Evolutionary conservation across 2,329 filamentous ascomycete genomes (phyloP).

Genomic region (Aspergillaceae sp.): DNA sequence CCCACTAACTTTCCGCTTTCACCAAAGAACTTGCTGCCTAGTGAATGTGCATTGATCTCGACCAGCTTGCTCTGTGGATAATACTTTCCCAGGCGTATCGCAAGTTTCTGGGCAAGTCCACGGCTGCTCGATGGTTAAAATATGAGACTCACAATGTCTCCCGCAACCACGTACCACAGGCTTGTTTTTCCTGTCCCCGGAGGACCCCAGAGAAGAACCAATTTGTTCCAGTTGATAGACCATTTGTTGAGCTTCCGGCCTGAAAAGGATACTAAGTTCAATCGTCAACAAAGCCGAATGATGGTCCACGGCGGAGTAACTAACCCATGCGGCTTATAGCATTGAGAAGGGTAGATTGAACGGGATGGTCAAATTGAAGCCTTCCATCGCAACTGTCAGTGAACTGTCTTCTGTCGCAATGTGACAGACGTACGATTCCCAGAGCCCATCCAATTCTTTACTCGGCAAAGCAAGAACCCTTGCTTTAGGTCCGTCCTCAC

Average conservation of each 20-base stretch:
- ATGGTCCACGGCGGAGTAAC: background rate
- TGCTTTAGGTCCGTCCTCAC: constrained; percentile 23
- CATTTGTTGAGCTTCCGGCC: constrained; percentile 27
- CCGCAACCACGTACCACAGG: constrained; percentile 9
- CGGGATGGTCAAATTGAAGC: constrained; percentile 36
- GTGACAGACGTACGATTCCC: constrained; percentile 31
- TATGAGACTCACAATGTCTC: no score
- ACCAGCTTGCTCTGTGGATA: constrained; percentile 36
- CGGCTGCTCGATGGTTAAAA: constrained; percentile 17
- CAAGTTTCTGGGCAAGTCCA: constrained; percentile 42
- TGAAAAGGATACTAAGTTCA: constrained; percentile 19
- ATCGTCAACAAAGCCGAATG: background rate
- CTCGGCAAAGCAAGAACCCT: constrained; percentile 30
- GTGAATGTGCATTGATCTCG: constrained; percentile 39
- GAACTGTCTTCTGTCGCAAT: background rate
- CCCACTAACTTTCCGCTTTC: constrained; percentile 40
- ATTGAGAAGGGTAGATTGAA: constrained; percentile 35
- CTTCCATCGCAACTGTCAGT: constrained; percentile 8
- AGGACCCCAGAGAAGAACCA: constrained; percentile 81
- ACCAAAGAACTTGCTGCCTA: constrained; percentile 43
- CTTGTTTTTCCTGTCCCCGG: constrained; percentile 87
- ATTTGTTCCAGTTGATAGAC: constrained; percentile 39
- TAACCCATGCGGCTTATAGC: constrained; percentile 33
- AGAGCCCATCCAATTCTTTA: constrained; percentile 33
- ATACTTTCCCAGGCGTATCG: constrained; percentile 37